Evolutionary conservation across 129 eudicot species (phyloP).

Genomic region (Lactuca sativa): DNA sequence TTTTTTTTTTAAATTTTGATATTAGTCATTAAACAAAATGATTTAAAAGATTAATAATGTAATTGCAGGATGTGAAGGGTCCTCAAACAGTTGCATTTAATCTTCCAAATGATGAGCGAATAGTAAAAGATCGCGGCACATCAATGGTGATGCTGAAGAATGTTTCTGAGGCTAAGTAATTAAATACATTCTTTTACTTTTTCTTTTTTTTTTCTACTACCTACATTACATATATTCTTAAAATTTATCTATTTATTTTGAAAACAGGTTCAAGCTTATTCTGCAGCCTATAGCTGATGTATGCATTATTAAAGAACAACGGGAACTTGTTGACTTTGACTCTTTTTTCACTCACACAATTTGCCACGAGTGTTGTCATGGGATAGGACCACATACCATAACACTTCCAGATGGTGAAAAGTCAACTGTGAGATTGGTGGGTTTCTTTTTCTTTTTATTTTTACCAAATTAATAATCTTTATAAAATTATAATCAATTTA

Average conservation of each 20-base stretch:
- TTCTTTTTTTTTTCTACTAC: not conserved
- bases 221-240: not conserved
- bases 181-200: not conserved
- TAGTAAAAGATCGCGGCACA: conserved; percentile 92
- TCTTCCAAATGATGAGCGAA: conserved; percentile 94
- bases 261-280: conserved; percentile 84
- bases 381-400: conserved; percentile 94
- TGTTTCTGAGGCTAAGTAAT: conserved; percentile 94
- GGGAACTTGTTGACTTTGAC: conserved; percentile 74
- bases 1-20: not conserved
- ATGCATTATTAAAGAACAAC: conserved; percentile 73
- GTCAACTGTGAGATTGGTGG: conserved; percentile 95
- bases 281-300: conserved; percentile 82
- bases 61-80: conserved; percentile 89
- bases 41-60: not conserved
- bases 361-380: conserved; percentile 98
- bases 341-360: conserved; percentile 96
- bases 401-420: conserved; percentile 75
- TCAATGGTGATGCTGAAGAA: conserved; percentile 99
- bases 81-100: conserved; percentile 98
- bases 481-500: conserved; percentile 4
- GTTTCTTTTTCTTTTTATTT: conserved; percentile 13
- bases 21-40: not conserved
- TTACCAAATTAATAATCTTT: not conserved
- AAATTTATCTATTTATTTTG: not conserved